Base-by-base conservation (phyloP, 129 eudicot species). In the Arctium lappa region DNA sequence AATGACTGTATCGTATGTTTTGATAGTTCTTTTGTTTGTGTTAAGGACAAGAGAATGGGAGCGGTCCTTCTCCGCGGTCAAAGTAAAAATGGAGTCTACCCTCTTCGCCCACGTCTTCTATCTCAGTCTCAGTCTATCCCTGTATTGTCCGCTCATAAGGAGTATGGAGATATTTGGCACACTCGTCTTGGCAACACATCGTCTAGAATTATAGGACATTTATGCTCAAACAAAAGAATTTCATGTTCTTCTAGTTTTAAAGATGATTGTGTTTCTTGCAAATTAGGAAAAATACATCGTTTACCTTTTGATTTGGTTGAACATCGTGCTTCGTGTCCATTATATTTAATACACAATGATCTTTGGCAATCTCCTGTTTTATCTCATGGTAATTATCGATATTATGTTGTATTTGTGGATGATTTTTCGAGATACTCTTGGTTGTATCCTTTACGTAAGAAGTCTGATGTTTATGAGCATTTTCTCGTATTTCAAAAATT, bases 341-440 rank as follows among this genome's bases (percentile, higher is more conserved):
- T 79, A 1, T 70, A 13, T 6, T n/a, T 65, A 27, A 66, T 79
- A 15, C 82, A 79, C 16, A 15, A 8, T 1, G 82, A 79, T 68
- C n/a, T 79, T 12, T 79, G 76, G 82, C 4, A 8, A 37, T 66
- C 75, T 2, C 68, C 75, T 1, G 46, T 62, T 78, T 15, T 50
- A 22, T 78, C 72, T 15, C 31, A 31, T 40, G 16, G n/a, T 6
- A 10, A 27, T 8, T 78, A 9, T 34, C 33, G 10, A 4, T 78
- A 78, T 78, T 78, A 78, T 56, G 76, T 69, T 10, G 5, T 33
- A 2, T 79, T 79, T 69, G 32, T 79, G 2, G 76, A 79, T 79
- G 82, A 79, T 39, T 79, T 66, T 18, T 36, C 76, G 0, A 34
- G 46, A 1, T 79, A 18, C 18, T 5, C 82, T 7, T 79, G 65